Conservation (phyloP, 148 eudicot species). For the Linanthus parryae region DNA sequence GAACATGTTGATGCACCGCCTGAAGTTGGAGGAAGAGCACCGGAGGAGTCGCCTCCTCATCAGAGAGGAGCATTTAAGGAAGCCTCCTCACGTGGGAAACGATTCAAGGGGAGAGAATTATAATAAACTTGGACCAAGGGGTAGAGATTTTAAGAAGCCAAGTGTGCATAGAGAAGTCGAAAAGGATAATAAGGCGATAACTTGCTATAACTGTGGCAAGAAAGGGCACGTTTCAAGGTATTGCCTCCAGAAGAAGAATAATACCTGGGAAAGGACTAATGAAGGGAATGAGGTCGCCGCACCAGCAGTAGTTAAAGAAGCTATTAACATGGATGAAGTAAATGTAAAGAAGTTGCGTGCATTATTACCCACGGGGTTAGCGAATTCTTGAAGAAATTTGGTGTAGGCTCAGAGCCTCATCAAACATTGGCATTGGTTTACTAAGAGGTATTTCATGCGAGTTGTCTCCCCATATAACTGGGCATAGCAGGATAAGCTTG, state of each 20-base stretch:
- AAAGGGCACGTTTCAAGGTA: constrained; percentile 26
- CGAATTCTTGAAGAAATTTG: too few relatives aligned
- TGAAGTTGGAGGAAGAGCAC: constrained; percentile 55
- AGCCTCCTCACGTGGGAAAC: constrained; percentile 15
- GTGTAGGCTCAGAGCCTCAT: too few relatives aligned
- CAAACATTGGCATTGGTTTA: too few relatives aligned
- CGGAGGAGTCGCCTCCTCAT: constrained; percentile 21
- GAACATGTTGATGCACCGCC: constrained; percentile 56
- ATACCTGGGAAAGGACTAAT: constrained; percentile 11
- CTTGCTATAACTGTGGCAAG: constrained; percentile 27
- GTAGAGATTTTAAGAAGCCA: constrained; percentile 15
- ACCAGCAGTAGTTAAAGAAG: too few relatives aligned
- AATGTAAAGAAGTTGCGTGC: too few relatives aligned
- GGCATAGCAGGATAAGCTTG: too few relatives aligned
- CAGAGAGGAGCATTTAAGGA: constrained; percentile 14
- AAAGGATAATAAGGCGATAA: constrained; percentile 2
- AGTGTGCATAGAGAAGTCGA: constrained; percentile 1
- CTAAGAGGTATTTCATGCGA: too few relatives aligned
- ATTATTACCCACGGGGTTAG: too few relatives aligned
- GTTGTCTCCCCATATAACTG: too few relatives aligned
- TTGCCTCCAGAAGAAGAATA: constrained; percentile 19
- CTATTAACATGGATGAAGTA: too few relatives aligned
- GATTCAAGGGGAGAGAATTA: constrained; percentile 6
- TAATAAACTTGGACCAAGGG: constrained; percentile 7
- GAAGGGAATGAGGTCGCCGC: too few relatives aligned